Conservation (phyloP, 2,329 filamentous ascomycete species). For the Pseudocercospora macadamiae region DNA sequence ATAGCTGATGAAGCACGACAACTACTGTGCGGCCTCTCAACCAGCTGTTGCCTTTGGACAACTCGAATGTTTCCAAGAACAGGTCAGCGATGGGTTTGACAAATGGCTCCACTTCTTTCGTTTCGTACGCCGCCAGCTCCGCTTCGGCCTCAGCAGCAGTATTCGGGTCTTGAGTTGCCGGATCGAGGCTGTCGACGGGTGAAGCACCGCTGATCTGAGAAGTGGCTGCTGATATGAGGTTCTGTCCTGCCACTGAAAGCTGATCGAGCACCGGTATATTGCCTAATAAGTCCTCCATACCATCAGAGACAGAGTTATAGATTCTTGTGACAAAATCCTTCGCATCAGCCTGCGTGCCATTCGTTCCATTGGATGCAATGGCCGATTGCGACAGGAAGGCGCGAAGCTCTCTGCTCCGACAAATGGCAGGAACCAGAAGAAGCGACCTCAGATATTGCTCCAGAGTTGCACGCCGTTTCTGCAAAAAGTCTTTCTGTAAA, state of each 20-base stretch:
- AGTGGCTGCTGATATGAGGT: constrained; percentile 75
- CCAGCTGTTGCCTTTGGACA: constrained; percentile 97
- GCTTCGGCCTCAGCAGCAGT: constrained; percentile 80
- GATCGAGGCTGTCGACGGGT: constrained; percentile 48
- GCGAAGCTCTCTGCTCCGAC: constrained; percentile 86
- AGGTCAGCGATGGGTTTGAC: constrained; percentile 98
- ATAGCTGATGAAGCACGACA: constrained; percentile 90
- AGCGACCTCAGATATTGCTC: constrained; percentile 77
- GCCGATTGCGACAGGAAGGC: constrained; percentile 89
- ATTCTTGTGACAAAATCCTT: constrained; percentile 88
- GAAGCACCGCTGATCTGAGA: constrained; percentile 50
- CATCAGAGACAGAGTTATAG: constrained; percentile 95
- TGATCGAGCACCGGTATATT: constrained; percentile 96
- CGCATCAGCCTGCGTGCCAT: constrained; percentile 65
- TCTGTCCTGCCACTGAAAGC: constrained; percentile 88
- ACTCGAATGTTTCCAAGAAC: constrained; percentile 92
- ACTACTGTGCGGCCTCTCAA: constrained; percentile 92
- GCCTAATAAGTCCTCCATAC: constrained; percentile 96
- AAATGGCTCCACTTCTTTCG: constrained; percentile 86
- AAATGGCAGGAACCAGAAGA: constrained; percentile 86
- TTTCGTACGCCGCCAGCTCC: constrained; percentile 90
- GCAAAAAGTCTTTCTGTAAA: constrained; percentile 90
- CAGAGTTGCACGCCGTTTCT: constrained; percentile 80
- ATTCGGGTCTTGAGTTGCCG: constrained; percentile 47
- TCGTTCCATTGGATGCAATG: constrained; percentile 63